A percentile compares a stretch with the other conserved stretches of the same genome.
phyloP scores from a whole-genome alignment of 108 stramenopile genomes.

The Aurantiochytrium sp. region DNA sequence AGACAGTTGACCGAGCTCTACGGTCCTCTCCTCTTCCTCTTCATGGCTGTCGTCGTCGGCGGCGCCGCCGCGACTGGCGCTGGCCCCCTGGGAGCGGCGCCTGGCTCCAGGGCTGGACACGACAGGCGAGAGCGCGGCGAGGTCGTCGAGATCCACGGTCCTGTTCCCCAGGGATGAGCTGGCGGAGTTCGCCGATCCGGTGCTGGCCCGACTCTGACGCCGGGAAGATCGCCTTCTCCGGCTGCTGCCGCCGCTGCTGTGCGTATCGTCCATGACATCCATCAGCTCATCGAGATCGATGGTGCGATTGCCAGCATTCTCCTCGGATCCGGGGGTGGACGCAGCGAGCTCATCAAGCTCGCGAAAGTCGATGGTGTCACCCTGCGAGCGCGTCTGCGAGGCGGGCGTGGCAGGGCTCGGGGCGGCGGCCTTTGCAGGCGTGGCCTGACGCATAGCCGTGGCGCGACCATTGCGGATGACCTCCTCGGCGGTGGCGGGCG shows the following conservation, averaged over 20 bases:
- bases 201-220: no score
- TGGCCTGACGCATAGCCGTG: not conserved
- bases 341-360: not conserved
- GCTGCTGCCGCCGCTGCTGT: no score
- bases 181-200: no score
- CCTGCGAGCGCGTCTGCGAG: not conserved
- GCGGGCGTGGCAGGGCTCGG: no score
- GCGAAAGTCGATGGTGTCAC: not conserved
- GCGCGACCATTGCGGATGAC: not conserved
- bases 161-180: no score
- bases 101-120: no score
- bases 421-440: no score
- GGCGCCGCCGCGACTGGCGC: not conserved
- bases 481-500: not conserved
- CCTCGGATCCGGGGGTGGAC: not conserved
- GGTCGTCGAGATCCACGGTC: not conserved
- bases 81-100: no score
- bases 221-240: no score
- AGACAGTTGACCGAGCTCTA: no score
- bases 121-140: no score
- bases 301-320: not conserved
- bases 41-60: not conserved
- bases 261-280: not conserved
- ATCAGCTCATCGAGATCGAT: not conserved
- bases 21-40: no score